These are phyloP conservation scores for Rosa chinensis DNA, from an alignment of 306 rosid species.

Conservation along the genomic window DNA sequence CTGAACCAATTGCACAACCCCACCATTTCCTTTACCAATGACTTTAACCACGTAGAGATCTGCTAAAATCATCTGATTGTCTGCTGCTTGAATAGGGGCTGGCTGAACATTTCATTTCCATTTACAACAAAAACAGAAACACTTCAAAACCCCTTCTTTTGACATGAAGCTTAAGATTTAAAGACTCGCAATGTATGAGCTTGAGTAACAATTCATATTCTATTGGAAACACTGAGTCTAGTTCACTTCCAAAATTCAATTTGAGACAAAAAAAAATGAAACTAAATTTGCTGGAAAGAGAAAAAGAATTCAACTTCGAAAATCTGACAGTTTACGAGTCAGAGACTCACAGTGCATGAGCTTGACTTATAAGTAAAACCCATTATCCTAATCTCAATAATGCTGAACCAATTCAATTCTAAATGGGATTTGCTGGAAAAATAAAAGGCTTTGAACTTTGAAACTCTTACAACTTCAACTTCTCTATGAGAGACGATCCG, in stretches of 20 bases:
- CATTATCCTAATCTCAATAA: neutral
- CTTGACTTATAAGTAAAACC: conserved; percentile 8
- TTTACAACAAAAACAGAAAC: conserved; percentile 18
- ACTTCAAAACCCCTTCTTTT: conserved; percentile 14
- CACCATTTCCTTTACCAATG: conserved; percentile 94
- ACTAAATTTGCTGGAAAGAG: neutral
- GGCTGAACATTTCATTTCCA: conserved; percentile 57
- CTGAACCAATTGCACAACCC: conserved; percentile 89
- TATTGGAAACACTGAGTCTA: neutral
- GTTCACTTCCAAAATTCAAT: conserved; percentile 18
- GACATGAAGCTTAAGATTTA: neutral
- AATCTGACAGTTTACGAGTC: neutral
- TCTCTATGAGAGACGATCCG: conserved; percentile 75
- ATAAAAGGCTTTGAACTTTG: neutral
- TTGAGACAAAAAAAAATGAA: conserved; percentile 26
- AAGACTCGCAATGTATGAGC: neutral
- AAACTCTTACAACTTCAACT: conserved; percentile 69
- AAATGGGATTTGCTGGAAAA: conserved; percentile 7
- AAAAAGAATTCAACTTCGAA: neutral
- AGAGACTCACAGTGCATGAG: neutral
- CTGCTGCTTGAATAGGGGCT: conserved; percentile 83
- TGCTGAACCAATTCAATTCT: neutral
- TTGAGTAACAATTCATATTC: neutral
- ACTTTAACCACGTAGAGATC: conserved; percentile 81
- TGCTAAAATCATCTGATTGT: conserved; percentile 69